Base-by-base conservation (phyloP, 768 basidiomycete species). In the Pluteus cervinus region DNA sequence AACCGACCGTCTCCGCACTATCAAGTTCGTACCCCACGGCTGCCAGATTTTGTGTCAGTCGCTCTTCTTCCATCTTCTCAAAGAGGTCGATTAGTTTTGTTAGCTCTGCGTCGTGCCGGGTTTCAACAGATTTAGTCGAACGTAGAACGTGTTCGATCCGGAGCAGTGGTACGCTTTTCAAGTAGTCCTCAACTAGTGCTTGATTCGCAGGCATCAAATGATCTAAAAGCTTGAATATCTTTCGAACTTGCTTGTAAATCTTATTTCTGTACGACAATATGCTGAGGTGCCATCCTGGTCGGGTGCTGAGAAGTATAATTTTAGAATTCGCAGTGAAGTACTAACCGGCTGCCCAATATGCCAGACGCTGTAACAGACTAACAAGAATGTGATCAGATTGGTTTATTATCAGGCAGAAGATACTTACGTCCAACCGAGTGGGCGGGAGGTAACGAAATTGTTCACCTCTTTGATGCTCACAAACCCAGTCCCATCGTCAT, bases 401-500 rank as follows among this genome's bases (percentile, higher is more conserved):
- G 11, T 5, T 10, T 24, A 16, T n/a, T n/a, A 7, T 18, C 4
- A 9, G 18, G 20, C 17, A 20, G 33, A 24, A 10, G 18, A 26
- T n/a, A 43, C 50, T 28, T 42, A 66, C 62, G 49, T 65, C 66
- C 65, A 66, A 11, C 55, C 55, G 15, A 55, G 44, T 0, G 64
- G 66, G 7, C 58, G 44, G 29, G 49, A 46, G 14, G 46, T 36
- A 9, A 57, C 54, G 32, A 68, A 68, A 5, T 52, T 56, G 31
- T 68, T 68, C 3, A 63, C 65, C 39, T 67, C 66, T 26, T 63
- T 62, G 25, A 68, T 47, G 30, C 54, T 65, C 5, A 68, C 52
- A 33, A 65, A 68, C 2, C 65, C 66, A 8, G 64, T 64, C 2
- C 60, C 64, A 40, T 68, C 65, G 37, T 65, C 64, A 41, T 68